Conservation (phyloP, 441 rosid species). For the Erysimum cheiri region DNA sequence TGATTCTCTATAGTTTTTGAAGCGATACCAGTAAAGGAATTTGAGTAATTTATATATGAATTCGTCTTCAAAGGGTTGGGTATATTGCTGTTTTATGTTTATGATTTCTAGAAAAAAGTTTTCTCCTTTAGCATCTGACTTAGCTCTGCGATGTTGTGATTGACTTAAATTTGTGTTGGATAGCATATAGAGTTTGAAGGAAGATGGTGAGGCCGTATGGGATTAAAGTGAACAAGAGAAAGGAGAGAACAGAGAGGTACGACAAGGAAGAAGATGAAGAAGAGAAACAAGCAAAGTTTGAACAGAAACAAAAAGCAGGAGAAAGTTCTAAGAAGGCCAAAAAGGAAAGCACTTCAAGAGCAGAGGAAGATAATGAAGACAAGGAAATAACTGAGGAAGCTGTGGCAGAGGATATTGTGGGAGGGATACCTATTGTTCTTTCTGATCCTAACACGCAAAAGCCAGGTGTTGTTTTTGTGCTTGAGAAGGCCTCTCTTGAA, state of each 20-base stretch:
- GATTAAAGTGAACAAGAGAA: slow-evolving; percentile 54
- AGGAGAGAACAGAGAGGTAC: slow-evolving; percentile 53
- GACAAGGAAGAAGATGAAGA: slow-evolving; percentile 50
- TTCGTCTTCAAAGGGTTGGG: neutral
- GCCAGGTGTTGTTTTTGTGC: slow-evolving; percentile 63
- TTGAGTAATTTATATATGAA: slow-evolving; percentile 9
- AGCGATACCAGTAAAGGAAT: neutral
- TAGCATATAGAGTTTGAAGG: neutral
- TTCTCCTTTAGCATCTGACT: slow-evolving; percentile 12
- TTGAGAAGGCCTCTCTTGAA: slow-evolving; percentile 83
- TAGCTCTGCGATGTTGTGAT: slow-evolving; percentile 13
- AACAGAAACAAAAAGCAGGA: slow-evolving; percentile 31
- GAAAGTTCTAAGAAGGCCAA: slow-evolving; percentile 39
- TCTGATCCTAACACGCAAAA: slow-evolving; percentile 39
- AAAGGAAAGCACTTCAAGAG: slow-evolving; percentile 30
- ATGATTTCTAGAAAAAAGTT: neutral
- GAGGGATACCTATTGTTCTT: slow-evolving; percentile 56
- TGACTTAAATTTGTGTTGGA: slow-evolving; percentile 2
- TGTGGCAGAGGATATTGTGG: slow-evolving; percentile 42
- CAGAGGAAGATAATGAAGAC: slow-evolving; percentile 33
- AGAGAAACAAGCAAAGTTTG: slow-evolving; percentile 39
- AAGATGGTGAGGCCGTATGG: slow-evolving; percentile 60
- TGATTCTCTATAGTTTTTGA: slow-evolving; percentile 16
- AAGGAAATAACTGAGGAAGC: slow-evolving; percentile 42
- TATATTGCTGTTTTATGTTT: neutral